These are phyloP conservation scores for Beauveria medogensis DNA, from an alignment of 2,329 filamentous ascomycete genomes.

Conservation along the genomic window DNA sequence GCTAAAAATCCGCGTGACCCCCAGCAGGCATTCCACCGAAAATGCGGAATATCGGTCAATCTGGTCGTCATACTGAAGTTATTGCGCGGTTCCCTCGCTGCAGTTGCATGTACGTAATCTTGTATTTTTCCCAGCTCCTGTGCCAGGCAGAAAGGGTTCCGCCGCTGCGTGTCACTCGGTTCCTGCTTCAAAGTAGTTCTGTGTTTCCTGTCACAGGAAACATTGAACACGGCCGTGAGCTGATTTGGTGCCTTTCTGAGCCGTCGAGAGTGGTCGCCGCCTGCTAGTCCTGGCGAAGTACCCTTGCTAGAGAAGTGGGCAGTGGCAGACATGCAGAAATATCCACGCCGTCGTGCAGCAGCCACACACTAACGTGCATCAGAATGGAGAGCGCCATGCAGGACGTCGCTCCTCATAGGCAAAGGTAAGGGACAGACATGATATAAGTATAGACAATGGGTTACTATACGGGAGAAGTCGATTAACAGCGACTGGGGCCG, in stretches of 20 bases:
- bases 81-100: background rate
- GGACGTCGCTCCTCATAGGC: background rate
- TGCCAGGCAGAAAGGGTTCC: background rate
- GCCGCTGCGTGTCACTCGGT: background rate
- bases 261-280: background rate
- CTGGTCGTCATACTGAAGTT: too few relatives aligned
- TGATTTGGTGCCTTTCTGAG: background rate
- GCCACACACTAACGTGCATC: background rate
- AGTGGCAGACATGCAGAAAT: background rate
- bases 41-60: background rate
- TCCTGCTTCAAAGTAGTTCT: background rate
- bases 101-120: background rate
- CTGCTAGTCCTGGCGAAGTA: background rate
- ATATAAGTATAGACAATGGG: background rate
- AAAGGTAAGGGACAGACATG: background rate
- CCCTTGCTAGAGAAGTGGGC: background rate
- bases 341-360: slow-evolving; percentile 4
- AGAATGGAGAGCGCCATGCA: background rate
- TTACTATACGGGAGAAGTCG: background rate
- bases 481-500: background rate
- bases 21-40: background rate
- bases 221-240: background rate
- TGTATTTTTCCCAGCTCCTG: background rate
- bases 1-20: background rate
- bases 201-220: background rate